Conservation (phyloP, 768 basidiomycete species). For the Leccinum rimulosum region DNA sequence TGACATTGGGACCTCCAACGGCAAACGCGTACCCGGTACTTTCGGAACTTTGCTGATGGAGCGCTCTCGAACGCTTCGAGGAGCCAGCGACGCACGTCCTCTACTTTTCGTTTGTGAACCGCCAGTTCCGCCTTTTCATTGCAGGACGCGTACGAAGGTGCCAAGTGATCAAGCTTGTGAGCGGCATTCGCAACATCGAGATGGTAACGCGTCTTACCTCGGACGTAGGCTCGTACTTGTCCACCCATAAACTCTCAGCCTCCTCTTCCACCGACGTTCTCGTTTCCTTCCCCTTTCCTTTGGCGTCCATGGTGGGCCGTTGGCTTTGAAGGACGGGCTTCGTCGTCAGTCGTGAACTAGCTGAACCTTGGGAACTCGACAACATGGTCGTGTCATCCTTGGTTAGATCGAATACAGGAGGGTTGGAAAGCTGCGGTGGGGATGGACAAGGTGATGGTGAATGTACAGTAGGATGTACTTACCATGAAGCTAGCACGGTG, state of each 20-base stretch:
- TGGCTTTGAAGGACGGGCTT: constrained; percentile 2
- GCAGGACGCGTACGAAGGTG: background rate
- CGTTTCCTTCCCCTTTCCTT: constrained; percentile 25
- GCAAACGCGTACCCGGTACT: constrained; percentile 63
- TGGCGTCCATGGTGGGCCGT: constrained; percentile 10
- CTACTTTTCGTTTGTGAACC: constrained; percentile 77
- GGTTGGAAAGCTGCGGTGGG: constrained; percentile 17
- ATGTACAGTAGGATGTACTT: background rate
- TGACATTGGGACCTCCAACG: background rate
- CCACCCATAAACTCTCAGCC: constrained; percentile 56
- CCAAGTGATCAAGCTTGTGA: background rate
- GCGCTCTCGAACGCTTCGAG: constrained; percentile 69
- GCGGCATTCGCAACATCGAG: constrained; percentile 1
- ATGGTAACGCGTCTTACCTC: constrained; percentile 41
- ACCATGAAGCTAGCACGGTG: constrained; percentile 12
- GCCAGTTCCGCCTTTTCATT: constrained; percentile 63
- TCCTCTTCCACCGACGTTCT: background rate
- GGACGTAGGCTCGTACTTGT: constrained; percentile 58
- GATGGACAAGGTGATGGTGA: background rate
- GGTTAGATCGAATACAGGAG: constrained; percentile 24
- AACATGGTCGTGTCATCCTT: constrained; percentile 7
- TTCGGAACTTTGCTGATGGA: constrained; percentile 57
- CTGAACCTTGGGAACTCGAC: constrained; percentile 7
- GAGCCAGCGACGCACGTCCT: constrained; percentile 75
- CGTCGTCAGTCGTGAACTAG: background rate